Evolutionary conservation across 176 grass and related monocot genomes (phyloP).

Genomic region (Bolboschoenus planiculmis): DNA sequence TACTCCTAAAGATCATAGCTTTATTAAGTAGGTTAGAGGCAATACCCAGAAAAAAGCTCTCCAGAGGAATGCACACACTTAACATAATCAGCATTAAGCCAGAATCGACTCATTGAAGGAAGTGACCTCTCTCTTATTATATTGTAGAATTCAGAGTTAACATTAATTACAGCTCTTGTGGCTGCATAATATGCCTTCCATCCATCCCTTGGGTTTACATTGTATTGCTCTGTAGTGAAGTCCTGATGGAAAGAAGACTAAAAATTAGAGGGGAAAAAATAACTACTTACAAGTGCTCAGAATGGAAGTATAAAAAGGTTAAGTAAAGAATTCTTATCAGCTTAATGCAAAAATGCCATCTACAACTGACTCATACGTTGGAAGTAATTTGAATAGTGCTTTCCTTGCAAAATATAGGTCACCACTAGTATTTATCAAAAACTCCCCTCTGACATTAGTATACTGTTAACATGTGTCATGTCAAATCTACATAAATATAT

Average conservation of each 20-base stretch:
- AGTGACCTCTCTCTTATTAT: conserved; percentile 89
- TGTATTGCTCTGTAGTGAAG: conserved; percentile 77
- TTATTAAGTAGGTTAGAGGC: neutral
- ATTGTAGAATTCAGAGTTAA: conserved; percentile 85
- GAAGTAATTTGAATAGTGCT: neutral
- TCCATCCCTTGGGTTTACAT: conserved; percentile 59
- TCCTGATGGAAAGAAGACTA: conserved; percentile 47
- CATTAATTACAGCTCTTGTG: conserved; percentile 79
- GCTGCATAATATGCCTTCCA: conserved; percentile 98
- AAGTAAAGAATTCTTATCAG: neutral
- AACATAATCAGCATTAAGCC: conserved; percentile 83
- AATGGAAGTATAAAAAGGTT: neutral
- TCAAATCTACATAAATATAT: neutral
- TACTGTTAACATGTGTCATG: neutral
- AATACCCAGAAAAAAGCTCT: conserved; percentile 76
- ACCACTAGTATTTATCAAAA: neutral
- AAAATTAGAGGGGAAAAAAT: neutral
- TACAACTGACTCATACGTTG: neutral
- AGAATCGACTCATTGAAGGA: conserved; percentile 72
- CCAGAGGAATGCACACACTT: conserved; percentile 77
- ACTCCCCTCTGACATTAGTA: neutral
- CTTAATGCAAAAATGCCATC: neutral
- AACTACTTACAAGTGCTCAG: neutral
- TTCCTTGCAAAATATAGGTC: neutral
- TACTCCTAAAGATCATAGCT: neutral